Evolutionary conservation across 768 basidiomycete species (phyloP), one percentile per base, ranked within the genome.

Genomic region (Omphalotus guepiniiformis): DNA sequence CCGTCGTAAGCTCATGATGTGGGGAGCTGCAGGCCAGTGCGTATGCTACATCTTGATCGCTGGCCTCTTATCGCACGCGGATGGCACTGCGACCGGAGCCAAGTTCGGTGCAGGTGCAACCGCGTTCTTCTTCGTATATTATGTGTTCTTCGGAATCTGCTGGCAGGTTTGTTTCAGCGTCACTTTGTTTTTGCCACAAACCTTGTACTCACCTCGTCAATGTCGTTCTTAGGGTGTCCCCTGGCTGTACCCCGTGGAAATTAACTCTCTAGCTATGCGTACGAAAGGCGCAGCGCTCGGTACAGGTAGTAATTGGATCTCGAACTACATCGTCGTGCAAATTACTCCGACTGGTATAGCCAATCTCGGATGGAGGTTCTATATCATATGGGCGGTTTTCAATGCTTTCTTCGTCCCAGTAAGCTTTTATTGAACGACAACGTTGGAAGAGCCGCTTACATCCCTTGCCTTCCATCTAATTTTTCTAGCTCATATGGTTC

Each of bases 241-340:
- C 1, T 75, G 75, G 75, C 52, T 77, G 44, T 75, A 75, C 50
- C 75, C 75, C 2, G 72, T 73, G 1, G 74, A 77, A 51, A 77
- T 77, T 40, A 75, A 77, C 50, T 72, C 71, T 44, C 58, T 74
- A 16, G 65, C 72, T 0, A 77, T 77, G 74, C 65, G 74, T 4
- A 73, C 73, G 2, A 74, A 74, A 47, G 75, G 75, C 15, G 74
- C 75, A 8, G 75, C 73, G 3, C 39, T 77, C 25, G 73, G 67
- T 9, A 75, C 74, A 6, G 74, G 71, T 27, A 71, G 70, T 6
- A 77, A 75, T 52, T 75, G 75, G 74, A 72, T 77, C 12, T 73
- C 71, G n/a, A 77, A 75, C 51, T 75, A 73, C 46, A 62, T 75
- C 2, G 71, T 77, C 7, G 74, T 77, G 1, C 73, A 77, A 55